Base-by-base conservation (phyloP, 2,329 filamentous ascomycete genomes). In the Alternaria ethzedia region DNA sequence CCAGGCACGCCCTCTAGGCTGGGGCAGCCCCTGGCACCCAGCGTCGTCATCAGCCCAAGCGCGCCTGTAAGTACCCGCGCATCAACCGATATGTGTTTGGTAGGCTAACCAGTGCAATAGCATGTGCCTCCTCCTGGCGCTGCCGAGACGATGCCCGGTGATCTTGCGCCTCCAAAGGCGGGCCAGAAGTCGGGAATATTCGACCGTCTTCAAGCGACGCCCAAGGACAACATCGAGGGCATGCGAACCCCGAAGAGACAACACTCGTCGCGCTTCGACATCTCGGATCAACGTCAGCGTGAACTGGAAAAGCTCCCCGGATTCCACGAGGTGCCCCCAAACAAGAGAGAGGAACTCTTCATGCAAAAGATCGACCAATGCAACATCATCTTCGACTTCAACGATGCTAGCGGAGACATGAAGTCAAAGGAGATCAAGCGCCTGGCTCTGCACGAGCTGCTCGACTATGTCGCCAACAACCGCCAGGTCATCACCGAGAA, bases 281-380 rank as follows among this genome's bases (percentile, higher is more conserved):
- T 99, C 69, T 99, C 96, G 4, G 93, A 96, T 67, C 94, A 98
- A 77, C 86, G 87, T 65, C 87, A 89, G 80, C 89, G 96, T 75
- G 96, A 99, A 81, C 86, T 99, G 54, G 96, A 99, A 81, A 99
- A 99, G 83, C 86, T 99, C 23, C 95, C 96, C 2, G 96, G 96
- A 36, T 99, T 99, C 82, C 96, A 99, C 76, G 96, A 99, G 82
- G 96, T 98, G 25, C 92, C 95, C 11, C 96, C 96, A 15, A 97
- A 97, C 79, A 90, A 95, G 67, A 89, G 96, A 66, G 94, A 97
- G 82, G 95, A 98, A 73, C 88, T 99, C 17, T 99, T 99, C 83
- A 97, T 99, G 94, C 94, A 98, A 79, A 99, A 99, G 86, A 96
- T 99, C 73, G 96, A 98, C 76, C 96, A 99, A 81, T 99, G 96